These are phyloP conservation scores for Asclepias syriaca DNA, from an alignment of 257 asterid species.

Conservation along the genomic window DNA sequence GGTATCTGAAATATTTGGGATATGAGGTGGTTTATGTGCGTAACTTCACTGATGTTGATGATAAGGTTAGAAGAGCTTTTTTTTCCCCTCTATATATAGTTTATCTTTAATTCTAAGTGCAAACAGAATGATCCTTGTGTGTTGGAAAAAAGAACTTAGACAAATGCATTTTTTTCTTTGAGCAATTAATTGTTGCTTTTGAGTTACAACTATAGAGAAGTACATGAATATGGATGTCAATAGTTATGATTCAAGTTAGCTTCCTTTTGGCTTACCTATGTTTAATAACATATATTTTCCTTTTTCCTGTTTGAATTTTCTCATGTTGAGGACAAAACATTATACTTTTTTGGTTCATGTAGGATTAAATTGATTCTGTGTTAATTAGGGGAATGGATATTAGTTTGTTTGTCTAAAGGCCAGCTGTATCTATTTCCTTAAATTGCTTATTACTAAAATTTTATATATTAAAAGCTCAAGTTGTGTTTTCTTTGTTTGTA, in stretches of 20 bases:
- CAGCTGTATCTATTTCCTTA: neutral
- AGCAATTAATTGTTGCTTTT: neutral
- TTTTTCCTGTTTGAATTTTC: too few species aligned
- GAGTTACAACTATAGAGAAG: neutral
- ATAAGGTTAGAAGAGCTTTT: slow-evolving; percentile 57
- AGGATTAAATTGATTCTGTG: neutral
- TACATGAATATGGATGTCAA: neutral
- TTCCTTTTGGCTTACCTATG: neutral
- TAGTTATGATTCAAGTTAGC: neutral
- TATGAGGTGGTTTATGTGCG: slow-evolving; percentile 85
- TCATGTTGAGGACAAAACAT: too few species aligned
- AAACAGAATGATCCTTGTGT: neutral
- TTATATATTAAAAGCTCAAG: too few species aligned
- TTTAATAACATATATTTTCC: neutral
- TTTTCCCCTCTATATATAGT: neutral
- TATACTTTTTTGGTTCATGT: too few species aligned
- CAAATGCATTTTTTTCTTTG: neutral
- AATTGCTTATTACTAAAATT: neutral
- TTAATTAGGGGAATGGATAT: neutral
- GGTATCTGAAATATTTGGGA: slow-evolving; percentile 67
- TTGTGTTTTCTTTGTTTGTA: neutral
- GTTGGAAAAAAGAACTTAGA: neutral
- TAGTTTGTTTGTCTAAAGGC: neutral
- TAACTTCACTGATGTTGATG: slow-evolving; percentile 89
- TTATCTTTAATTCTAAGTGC: neutral